Percentiles rank a stretch among this genome's conserved stretches.
Evolutionary conservation across 768 basidiomycete species (phyloP).

Genomic region (Coprinopsis cinerea): DNA sequence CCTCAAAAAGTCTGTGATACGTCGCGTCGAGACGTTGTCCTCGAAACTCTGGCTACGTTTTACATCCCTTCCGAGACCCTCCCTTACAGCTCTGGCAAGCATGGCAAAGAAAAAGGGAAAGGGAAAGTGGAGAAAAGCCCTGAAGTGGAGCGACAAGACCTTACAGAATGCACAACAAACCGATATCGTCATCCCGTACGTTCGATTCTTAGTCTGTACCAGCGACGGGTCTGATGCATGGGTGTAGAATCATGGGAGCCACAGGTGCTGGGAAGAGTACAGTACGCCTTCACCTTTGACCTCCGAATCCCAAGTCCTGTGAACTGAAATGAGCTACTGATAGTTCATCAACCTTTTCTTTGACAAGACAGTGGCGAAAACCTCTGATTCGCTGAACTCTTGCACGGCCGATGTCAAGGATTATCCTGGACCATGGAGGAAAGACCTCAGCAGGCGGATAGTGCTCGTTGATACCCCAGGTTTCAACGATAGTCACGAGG

Average conservation of each 20-base stretch:
- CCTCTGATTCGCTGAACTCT: slow-evolving; percentile 6
- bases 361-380: neutral
- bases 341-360: slow-evolving; percentile 10
- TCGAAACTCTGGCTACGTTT: no score
- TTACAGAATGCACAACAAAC: neutral
- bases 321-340: neutral
- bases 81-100: no score
- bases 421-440: neutral
- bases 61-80: no score
- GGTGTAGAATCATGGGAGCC: neutral
- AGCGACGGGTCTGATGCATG: neutral
- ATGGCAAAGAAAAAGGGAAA: neutral
- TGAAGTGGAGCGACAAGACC: neutral
- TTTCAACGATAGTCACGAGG: slow-evolving; percentile 11
- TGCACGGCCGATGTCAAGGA: slow-evolving; percentile 7
- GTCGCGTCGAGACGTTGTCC: no score
- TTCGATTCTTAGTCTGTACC: neutral
- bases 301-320: no score
- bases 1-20: no score
- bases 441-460: neutral
- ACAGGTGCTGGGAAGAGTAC: slow-evolving; percentile 2
- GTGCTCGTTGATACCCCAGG: slow-evolving; percentile 14
- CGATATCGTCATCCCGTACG: slow-evolving; percentile 2
- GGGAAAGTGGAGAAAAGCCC: neutral
- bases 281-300: no score